Percentiles rank a stretch among this genome's conserved stretches.
phyloP scores from a whole-genome alignment of 1,284 basidiomycete species.

The Acaromyces ingoldii region DNA sequence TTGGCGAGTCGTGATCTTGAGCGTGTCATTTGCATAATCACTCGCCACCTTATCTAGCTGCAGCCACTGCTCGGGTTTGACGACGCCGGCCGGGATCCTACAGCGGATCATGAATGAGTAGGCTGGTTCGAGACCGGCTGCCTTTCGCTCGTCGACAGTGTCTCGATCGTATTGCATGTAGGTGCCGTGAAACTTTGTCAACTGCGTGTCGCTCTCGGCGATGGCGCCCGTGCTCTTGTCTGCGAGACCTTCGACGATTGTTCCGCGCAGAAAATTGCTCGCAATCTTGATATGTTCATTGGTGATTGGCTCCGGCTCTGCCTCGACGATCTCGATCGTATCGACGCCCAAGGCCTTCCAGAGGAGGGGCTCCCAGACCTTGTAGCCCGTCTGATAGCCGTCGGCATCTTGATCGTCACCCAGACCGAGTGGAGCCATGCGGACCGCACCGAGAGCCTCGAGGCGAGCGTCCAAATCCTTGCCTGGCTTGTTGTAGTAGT shows the following conservation, averaged over 20 bases:
- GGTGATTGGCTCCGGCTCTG: slow-evolving; percentile 92
- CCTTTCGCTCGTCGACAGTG: slow-evolving; percentile 90
- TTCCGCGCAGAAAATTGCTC: slow-evolving; percentile 87
- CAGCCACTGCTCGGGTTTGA: slow-evolving; percentile 85
- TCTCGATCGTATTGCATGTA: slow-evolving; percentile 78
- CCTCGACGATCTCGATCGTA: slow-evolving; percentile 78
- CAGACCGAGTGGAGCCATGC: slow-evolving; percentile 59
- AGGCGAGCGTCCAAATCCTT: slow-evolving; percentile 77
- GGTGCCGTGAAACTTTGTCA: slow-evolving; percentile 94
- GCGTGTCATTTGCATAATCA: slow-evolving; percentile 85
- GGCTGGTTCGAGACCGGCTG: slow-evolving; percentile 88
- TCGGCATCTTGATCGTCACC: slow-evolving; percentile 98
- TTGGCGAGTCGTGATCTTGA: slow-evolving; percentile 95
- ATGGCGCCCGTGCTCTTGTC: slow-evolving; percentile 85
- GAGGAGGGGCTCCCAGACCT: slow-evolving; percentile 80
- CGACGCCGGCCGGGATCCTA: slow-evolving; percentile 91
- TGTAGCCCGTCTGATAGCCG: slow-evolving; percentile 93
- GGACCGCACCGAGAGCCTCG: slow-evolving; percentile 40
- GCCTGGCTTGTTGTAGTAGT: slow-evolving; percentile 95
- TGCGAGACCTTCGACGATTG: slow-evolving; percentile 80
- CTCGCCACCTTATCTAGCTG: slow-evolving; percentile 93
- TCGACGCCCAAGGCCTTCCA: slow-evolving; percentile 97
- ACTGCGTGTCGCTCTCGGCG: slow-evolving; percentile 80
- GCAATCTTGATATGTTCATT: slow-evolving; percentile 99
- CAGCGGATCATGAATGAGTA: slow-evolving; percentile 99